Conservation (phyloP, 768 basidiomycete species). For the Rhodotorula graminis region DNA sequence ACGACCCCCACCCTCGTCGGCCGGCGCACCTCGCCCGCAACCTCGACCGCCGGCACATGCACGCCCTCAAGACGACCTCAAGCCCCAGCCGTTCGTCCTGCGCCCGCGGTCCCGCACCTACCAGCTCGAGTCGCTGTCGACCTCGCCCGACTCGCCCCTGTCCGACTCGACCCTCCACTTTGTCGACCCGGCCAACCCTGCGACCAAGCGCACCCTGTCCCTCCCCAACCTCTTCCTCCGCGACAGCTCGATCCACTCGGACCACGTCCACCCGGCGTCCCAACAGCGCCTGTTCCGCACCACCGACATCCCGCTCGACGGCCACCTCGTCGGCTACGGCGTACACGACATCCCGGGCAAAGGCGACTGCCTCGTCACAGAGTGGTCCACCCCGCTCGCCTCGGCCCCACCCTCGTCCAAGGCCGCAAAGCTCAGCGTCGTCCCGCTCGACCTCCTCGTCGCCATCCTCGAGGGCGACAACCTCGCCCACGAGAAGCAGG, state of each 20-base stretch:
- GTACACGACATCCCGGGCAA: slow-evolving; percentile 46
- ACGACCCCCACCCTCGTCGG: background rate
- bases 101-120: background rate
- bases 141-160: background rate
- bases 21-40: background rate
- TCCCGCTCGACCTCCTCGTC: slow-evolving; percentile 27
- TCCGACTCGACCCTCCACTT: slow-evolving; percentile 1
- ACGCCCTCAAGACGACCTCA: background rate
- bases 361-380: slow-evolving; percentile 46
- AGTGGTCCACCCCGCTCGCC: slow-evolving; percentile 56
- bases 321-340: slow-evolving; percentile 52
- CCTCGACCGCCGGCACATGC: background rate
- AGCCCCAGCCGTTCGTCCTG: slow-evolving; percentile 32
- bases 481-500: background rate
- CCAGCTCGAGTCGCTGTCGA: slow-evolving; percentile 19
- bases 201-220: background rate
- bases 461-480: slow-evolving; percentile 38
- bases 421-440: slow-evolving; percentile 30
- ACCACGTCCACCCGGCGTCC: slow-evolving; percentile 71
- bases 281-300: slow-evolving; percentile 70
- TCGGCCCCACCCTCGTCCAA: slow-evolving; percentile 7
- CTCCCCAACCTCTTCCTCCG: slow-evolving; percentile 73
- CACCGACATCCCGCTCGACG: slow-evolving; percentile 59
- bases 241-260: slow-evolving; percentile 70
- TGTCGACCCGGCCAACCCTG: slow-evolving; percentile 40